Conservation (phyloP, 2,329 filamentous ascomycete genomes). For the Fusarium nematophilum region DNA sequence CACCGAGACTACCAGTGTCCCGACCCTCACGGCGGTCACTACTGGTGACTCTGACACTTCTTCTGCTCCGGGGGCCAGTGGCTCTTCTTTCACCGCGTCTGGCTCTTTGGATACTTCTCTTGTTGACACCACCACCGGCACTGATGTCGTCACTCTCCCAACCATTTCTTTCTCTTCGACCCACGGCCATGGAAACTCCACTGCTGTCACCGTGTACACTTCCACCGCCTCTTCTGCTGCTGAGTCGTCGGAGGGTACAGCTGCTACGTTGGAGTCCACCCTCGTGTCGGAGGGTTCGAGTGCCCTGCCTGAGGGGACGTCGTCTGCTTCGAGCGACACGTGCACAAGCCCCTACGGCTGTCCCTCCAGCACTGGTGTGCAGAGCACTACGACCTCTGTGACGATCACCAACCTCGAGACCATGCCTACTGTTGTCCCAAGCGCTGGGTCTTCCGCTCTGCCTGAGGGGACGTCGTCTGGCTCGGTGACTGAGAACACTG, state of each 20-base stretch:
- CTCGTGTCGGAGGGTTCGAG: conserved; percentile 14
- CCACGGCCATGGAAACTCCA: conserved; percentile 15
- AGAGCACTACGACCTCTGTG: background rate
- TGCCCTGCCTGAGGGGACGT: conserved; percentile 22
- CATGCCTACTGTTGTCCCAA: conserved; percentile 31
- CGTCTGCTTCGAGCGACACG: conserved; percentile 8
- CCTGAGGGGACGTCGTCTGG: conserved; percentile 16
- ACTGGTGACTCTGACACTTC: conserved; percentile 14
- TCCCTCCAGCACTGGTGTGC: conserved; percentile 11
- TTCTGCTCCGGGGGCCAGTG: conserved; percentile 6
- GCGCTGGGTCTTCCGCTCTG: conserved; percentile 28
- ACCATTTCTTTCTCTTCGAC: conserved; percentile 10
- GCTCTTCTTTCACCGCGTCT: conserved; percentile 7
- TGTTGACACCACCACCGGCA: conserved; percentile 2
- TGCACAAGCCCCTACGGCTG: conserved; percentile 28
- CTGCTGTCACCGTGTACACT: conserved; percentile 1
- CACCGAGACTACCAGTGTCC: background rate
- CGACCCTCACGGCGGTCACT: background rate
- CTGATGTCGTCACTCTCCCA: conserved; percentile 17
- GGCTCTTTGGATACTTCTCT: conserved; percentile 5
- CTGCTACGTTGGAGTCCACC: background rate
- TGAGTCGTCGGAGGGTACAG: background rate
- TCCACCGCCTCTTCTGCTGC: background rate
- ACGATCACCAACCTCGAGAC: conserved; percentile 35
- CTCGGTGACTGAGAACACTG: background rate